A percentile compares a stretch with the other conserved stretches of the same genome.
These are phyloP conservation scores for Hebeloma cylindrosporum DNA, from an alignment of 768 basidiomycete species.

Conservation along the genomic window DNA sequence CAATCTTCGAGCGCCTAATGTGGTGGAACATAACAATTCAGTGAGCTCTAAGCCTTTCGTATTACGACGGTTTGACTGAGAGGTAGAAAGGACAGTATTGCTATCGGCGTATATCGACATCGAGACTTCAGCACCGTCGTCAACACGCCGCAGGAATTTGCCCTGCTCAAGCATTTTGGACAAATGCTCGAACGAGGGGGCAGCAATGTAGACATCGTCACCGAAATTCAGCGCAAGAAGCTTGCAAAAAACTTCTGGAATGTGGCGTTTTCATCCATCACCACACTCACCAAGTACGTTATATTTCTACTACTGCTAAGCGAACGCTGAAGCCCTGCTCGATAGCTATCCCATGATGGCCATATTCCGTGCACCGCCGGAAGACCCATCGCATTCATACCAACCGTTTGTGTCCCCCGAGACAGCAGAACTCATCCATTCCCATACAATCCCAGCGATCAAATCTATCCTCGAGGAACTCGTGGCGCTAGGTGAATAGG, in stretches of 20 bases:
- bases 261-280: slow-evolving; percentile 50
- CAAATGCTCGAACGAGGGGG: slow-evolving; percentile 50
- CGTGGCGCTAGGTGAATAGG: slow-evolving; percentile 15
- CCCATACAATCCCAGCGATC: slow-evolving; percentile 45
- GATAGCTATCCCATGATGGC: slow-evolving; percentile 44
- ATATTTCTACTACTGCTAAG: not conserved
- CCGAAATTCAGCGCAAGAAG: slow-evolving; percentile 61
- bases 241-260: slow-evolving; percentile 70
- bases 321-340: not conserved
- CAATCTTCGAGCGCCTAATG: slow-evolving; percentile 46
- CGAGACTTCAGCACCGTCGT: slow-evolving; percentile 36
- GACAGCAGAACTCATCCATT: slow-evolving; percentile 42
- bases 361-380: slow-evolving; percentile 48
- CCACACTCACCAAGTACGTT: slow-evolving; percentile 48
- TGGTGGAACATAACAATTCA: slow-evolving; percentile 53
- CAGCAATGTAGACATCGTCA: slow-evolving; percentile 43
- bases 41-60: slow-evolving; percentile 32
- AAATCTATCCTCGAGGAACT: slow-evolving; percentile 46
- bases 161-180: slow-evolving; percentile 46
- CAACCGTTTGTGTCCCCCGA: slow-evolving; percentile 37
- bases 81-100: slow-evolving; percentile 45
- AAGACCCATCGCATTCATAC: slow-evolving; percentile 33
- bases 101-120: slow-evolving; percentile 56
- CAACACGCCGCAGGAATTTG: slow-evolving; percentile 44
- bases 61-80: not conserved